Base-by-base conservation (phyloP, 2,329 filamentous ascomycete genomes). In the Cladosporium sp. region DNA sequence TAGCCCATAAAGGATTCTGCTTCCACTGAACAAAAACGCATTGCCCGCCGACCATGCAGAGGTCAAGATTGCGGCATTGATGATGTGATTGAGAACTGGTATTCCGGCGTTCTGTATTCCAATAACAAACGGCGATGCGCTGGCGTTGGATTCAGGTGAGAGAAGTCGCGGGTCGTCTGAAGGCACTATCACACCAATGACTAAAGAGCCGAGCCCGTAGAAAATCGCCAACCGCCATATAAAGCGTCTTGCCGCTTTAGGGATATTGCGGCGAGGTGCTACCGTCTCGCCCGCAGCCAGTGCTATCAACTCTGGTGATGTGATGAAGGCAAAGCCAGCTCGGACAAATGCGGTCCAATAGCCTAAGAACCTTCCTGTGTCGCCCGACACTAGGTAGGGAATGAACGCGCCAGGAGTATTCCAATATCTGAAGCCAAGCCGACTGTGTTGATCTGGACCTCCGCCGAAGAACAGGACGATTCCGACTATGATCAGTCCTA, bases 21-120 rank as follows among this genome's bases (percentile, higher is more conserved):
- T 79, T 1, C 78, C 78, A 12, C 80, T 74, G 66, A 81, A 82
- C 15, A 82, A 70, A 67, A 80, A 81, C 2, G 78, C 76, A 66
- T 84, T 84, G 49, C 78, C 81, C 11, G 81, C 79, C 0, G 79
- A 82, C 74, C 80, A 81, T 1, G 86, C 87, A 15, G 84, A 87
- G 8, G 87, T 85, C 51, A 89, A 75, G 64, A 89, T 82, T 12
- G 83, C 84, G 22, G 81, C 86, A 67, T 90, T 89, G 74, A 89
- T 86, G 63, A 88, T 79, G 60, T 83, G 83, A 63, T 86, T 60
- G 14, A 89, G 79, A 1, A 80, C 81, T 0, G 71, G 68, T 50
- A 89, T 82, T 39, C 84, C 83, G 11, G 84, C 84, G 61, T 83
- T 77, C 59, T 81, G 73, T 61, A 85, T 83, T 17, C 82, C 82